Evolutionary conservation across 805 yeast species (phyloP), one percentile per base, ranked within the genome.

Genomic region (Saccharomycopsis sp.): DNA sequence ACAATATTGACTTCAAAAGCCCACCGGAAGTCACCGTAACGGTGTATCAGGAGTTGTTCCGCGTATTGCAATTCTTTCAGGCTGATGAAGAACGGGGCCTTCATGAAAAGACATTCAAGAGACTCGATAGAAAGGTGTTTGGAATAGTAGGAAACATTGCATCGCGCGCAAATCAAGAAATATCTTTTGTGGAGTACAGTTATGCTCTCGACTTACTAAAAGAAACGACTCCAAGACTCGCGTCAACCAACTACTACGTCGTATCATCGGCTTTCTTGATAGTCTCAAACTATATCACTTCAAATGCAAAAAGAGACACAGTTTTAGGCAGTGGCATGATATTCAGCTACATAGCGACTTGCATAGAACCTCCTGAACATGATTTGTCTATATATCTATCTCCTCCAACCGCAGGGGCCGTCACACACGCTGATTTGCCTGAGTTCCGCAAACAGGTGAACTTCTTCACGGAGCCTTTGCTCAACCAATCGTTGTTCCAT

Each of bases 401-500:
- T 14, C 5, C 24, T 18, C 16, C 15, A 20, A 52, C 41, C 20
- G 46, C 47, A n/a, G 47, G 51, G n/a, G 16, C 15, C 21, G 8
- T 18, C 9, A 52, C 16, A 3, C 37, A n/a, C 34, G 21, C 15
- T 24, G 16, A 50, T 14, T 16, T 24, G 20, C 41, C 55, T 18
- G n/a, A 8, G 8, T 23, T 34, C 15, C 41, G 37, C 9, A 23
- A 46, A 15, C 37, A 50, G 21, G 34, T 60, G 7, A 57, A 48
- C 34, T 57, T 60, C 16, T 57, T 57, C 52, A 60, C 58, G 8
- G 63, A 60, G 34, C 63, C 63, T 14, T 34, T 60, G 12, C 37
- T 60, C 21, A 48, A 53, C 54, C 63, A 60, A 24, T 57, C 58
- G n/a, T 52, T 60, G 21, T 60, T 60, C 50, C 63, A 60, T 16